phyloP scores from a whole-genome alignment of 169 alveolate species.

The Plasmodium gaboni region DNA sequence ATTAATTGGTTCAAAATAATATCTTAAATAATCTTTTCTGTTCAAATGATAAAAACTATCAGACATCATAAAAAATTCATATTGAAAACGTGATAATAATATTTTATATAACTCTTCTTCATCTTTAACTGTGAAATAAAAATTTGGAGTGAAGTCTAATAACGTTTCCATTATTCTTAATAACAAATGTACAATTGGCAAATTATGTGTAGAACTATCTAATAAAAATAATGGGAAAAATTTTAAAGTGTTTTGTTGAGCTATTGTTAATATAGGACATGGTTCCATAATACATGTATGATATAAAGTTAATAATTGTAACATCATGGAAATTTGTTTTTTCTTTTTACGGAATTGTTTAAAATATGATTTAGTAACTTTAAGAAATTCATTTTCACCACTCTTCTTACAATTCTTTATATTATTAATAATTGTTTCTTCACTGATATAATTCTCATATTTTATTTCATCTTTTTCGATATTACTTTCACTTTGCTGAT shows the following conservation, averaged over 20 bases:
- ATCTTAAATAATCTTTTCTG: constrained; percentile 22
- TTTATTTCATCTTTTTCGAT: constrained; percentile 20
- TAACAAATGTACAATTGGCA: constrained; percentile 82
- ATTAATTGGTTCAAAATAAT: constrained; percentile 45
- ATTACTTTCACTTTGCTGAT: background rate
- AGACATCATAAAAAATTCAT: constrained; percentile 82
- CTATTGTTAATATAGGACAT: constrained; percentile 67
- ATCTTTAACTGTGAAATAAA: constrained; percentile 78
- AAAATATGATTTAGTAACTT: constrained; percentile 41
- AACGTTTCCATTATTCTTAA: constrained; percentile 84
- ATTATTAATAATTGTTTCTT: constrained; percentile 48
- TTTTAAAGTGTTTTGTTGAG: constrained; percentile 77
- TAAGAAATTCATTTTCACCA: constrained; percentile 60
- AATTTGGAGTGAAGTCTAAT: constrained; percentile 83
- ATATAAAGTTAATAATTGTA: constrained; percentile 52
- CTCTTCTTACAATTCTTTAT: constrained; percentile 47
- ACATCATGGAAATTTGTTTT: constrained; percentile 65
- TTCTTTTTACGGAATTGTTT: constrained; percentile 48
- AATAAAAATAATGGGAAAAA: constrained; percentile 76
- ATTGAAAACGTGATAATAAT: constrained; percentile 83
- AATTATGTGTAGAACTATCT: constrained; percentile 80
- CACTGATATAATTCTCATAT: constrained; percentile 42
- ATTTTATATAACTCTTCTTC: constrained; percentile 83
- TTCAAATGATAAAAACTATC: constrained; percentile 69
- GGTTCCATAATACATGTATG: constrained; percentile 75